Conservation (phyloP, 768 basidiomycete species). For the Tylopilus vinaceipallidus region DNA sequence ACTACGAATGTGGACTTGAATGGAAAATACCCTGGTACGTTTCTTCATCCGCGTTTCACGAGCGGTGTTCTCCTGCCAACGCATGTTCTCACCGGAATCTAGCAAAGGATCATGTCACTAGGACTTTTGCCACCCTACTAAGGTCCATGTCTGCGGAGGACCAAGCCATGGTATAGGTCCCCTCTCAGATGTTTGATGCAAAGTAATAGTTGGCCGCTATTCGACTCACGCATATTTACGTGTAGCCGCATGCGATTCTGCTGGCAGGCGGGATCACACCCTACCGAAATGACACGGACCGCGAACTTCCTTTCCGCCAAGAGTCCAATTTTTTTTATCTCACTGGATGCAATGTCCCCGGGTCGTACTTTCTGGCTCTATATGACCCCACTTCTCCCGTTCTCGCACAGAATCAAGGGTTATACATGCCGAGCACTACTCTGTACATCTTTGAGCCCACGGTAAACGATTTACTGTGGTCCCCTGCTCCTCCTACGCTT, state of each 20-base stretch:
- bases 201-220: background rate
- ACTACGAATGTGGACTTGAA: conserved; percentile 1
- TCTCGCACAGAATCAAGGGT: conserved; percentile 36
- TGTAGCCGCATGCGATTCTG: conserved; percentile 66
- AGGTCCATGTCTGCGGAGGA: conserved; percentile 49
- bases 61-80: background rate
- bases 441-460: conserved; percentile 81
- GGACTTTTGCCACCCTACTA: conserved; percentile 52
- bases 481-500: conserved; percentile 73
- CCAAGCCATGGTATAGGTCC: conserved; percentile 47
- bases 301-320: conserved; percentile 68
- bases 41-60: background rate
- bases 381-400: conserved; percentile 40
- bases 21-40: conserved; percentile 26
- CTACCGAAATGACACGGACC: conserved; percentile 81
- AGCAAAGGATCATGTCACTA: conserved; percentile 54
- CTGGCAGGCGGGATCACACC: conserved; percentile 62
- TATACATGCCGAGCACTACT: conserved; percentile 42
- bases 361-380: conserved; percentile 61
- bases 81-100: background rate
- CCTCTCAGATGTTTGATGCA: background rate
- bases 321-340: conserved; percentile 92
- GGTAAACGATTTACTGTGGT: conserved; percentile 82
- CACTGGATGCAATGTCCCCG: conserved; percentile 74
- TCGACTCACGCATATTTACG: background rate